Conservation (phyloP, 2,329 filamentous ascomycete genomes). For the Aspergillus transmontanensis region DNA sequence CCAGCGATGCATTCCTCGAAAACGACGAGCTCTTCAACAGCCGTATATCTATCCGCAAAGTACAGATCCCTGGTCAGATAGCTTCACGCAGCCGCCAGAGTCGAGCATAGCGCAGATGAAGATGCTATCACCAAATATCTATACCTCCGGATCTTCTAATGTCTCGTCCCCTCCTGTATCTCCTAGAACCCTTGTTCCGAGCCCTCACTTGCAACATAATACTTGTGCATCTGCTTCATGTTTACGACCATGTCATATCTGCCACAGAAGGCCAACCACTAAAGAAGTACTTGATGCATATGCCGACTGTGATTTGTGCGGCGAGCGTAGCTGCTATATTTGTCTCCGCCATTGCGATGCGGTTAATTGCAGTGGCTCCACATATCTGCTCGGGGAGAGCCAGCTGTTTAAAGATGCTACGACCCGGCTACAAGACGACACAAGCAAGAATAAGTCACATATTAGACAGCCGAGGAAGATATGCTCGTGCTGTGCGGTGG, state of each 20-base stretch:
- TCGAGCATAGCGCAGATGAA: conserved; percentile 6
- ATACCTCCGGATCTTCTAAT: conserved; percentile 5
- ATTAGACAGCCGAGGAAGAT: conserved; percentile 32
- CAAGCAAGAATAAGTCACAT: not conserved
- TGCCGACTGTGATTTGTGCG: conserved; percentile 44
- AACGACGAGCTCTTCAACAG: conserved; percentile 22
- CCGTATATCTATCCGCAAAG: conserved; percentile 18
- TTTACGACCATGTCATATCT: conserved; percentile 45
- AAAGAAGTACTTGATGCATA: conserved; percentile 44
- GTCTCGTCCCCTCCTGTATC: conserved; percentile 27
- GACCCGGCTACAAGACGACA: conserved; percentile 7
- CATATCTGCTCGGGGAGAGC: not conserved
- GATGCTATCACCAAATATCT: conserved; percentile 9
- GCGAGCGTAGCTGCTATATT: conserved; percentile 44
- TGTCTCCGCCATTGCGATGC: conserved; percentile 45
- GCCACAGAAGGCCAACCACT: conserved; percentile 44
- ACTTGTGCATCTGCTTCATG: conserved; percentile 26
- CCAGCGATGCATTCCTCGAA: conserved; percentile 16
- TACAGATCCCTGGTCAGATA: conserved; percentile 3
- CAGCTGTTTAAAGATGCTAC: conserved; percentile 10
- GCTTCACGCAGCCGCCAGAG: conserved; percentile 3
- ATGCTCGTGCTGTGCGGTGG: conserved; percentile 44
- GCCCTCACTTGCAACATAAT: conserved; percentile 25
- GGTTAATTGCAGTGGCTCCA: conserved; percentile 27
- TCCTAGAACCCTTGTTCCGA: conserved; percentile 30